phyloP scores from a whole-genome alignment of 257 asterid genomes.

The Parsonsia alboflavescens region DNA sequence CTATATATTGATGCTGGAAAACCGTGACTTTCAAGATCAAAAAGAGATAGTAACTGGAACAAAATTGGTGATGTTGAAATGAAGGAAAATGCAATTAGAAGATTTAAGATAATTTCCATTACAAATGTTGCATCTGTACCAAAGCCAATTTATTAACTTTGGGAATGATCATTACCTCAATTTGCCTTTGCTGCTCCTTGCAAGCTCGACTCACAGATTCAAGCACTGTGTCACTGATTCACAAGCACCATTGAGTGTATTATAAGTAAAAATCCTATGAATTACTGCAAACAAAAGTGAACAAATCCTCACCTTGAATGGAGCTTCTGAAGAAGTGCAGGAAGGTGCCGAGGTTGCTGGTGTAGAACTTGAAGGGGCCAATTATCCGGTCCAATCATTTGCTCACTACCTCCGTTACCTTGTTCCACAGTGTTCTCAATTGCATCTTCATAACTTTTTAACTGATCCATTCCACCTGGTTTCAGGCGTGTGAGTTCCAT shows the following conservation, averaged over 20 bases:
- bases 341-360: constrained; percentile 85
- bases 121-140: not conserved
- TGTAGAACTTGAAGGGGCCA: constrained; percentile 93
- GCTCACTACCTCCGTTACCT: constrained; percentile 51
- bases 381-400: constrained; percentile 51
- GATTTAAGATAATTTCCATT: not conserved
- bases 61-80: not conserved
- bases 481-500: constrained; percentile 50
- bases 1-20: not conserved
- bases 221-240: constrained; percentile 71
- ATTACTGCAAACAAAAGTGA: not conserved
- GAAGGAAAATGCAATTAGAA: not conserved
- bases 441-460: constrained; percentile 71
- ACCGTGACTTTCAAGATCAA: not conserved
- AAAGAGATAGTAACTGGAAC: not conserved
- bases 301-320: constrained; percentile 69
- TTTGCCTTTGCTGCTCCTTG: constrained; percentile 97
- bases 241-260: constrained; percentile 17
- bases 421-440: constrained; percentile 60
- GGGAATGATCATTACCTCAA: constrained; percentile 55
- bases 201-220: constrained; percentile 94
- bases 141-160: not conserved
- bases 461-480: constrained; percentile 56
- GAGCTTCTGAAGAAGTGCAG: constrained; percentile 95
- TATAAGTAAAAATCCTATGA: constrained; percentile 18